Evolutionary conservation across 495 filamentous ascomycete species (phyloP), one percentile per base, ranked within the genome.

Genomic region (Hyaloscypha finlandica): DNA sequence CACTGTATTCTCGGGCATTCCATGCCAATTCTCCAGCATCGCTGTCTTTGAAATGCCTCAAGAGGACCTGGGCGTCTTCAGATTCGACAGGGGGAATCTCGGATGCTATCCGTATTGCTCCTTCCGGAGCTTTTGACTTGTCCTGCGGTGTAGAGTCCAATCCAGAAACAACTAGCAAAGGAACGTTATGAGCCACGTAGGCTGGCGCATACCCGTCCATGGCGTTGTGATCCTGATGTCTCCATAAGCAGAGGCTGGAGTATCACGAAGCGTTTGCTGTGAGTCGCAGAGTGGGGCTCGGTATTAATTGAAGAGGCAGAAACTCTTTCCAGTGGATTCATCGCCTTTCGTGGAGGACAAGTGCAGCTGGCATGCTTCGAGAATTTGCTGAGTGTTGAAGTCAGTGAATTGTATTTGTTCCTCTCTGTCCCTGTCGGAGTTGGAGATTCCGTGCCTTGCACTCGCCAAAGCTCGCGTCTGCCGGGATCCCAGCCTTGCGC

Each of bases 161-260:
- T 8, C 93, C 93, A 29, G 91, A 92, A 32, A 95, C 82, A 25
- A 96, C 76, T 65, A 97, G 78, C 42, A 95, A 84, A 19, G 93
- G 93, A 65, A 92, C 80, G 74, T 92, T 92, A 78, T 93, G 92
- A 76, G 87, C 84, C 78, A 94, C 80, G 78, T 92, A 94, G 73
- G 89, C 87, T 70, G 82, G 75, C 48, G 93, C 92, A 78, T 95
- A 97, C 68, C 87, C 92, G 80, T 97, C 92, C 93, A 97, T 97
- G 32, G 66, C 65, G 68, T 48, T 68, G 33, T 66, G n/a, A n/a
- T 69, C 37, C 55, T 67, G 52, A 63, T 60, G 39, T 22, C 60
- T 73, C 71, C 68, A 71, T 71, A 69, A 63, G 65, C 69, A 66
- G 59, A 61, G 30, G 30, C 51, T 20, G 51, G 6, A 29, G 53